Base-by-base conservation (phyloP, 257 asterid genomes). In the Nicotiana benthamiana region DNA sequence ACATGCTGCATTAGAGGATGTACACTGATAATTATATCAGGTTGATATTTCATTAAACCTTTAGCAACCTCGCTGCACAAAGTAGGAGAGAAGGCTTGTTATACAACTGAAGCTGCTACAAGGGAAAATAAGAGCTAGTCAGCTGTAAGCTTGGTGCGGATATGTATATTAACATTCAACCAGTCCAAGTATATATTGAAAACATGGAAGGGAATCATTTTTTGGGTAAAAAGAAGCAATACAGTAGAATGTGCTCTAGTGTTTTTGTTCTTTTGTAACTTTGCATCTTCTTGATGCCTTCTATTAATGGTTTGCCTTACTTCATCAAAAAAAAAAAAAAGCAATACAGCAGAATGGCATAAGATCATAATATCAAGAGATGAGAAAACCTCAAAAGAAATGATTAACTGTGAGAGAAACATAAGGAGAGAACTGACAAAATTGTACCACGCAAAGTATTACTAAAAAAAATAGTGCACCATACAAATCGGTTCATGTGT, bases 1-100 rank as follows among this genome's bases (percentile, higher is more conserved):
- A 96, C 98, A 65, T 96, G 99, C 74, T 96, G 99, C 99, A 96
- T 96, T 83, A 96, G 83, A 80, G 99, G 99, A 89, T 96, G 99
- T 62, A 96, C 98, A 76, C 99, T 96, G 87, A 96, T 91, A 75
- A 96, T 96, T 77, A 96, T 91, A 88, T 96, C 97, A 16, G 98
- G 99, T 85, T 88, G 92, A 88, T 96, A 94, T 81, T 94, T 92
- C 96, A 96, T 94, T 86, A 96, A 85, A 82, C 99, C 99, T 87
- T 90, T 92, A 64, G 97, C 96, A 85, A 94, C 94, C 94, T 96
- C 98, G 80, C 99, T 96, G 86, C 48, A 78, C 61, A 84, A 82
- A 77, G 59, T 68, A 66, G 48, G 75, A 87, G 75, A 86, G 75
- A 59, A 84, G 30, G 40, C 40, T 46, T 72, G 40, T 72, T 72